Percentiles rank a stretch among this genome's conserved stretches.
Evolutionary conservation across 176 grass and related monocot genomes (phyloP).

Genomic region (Areca catechu): DNA sequence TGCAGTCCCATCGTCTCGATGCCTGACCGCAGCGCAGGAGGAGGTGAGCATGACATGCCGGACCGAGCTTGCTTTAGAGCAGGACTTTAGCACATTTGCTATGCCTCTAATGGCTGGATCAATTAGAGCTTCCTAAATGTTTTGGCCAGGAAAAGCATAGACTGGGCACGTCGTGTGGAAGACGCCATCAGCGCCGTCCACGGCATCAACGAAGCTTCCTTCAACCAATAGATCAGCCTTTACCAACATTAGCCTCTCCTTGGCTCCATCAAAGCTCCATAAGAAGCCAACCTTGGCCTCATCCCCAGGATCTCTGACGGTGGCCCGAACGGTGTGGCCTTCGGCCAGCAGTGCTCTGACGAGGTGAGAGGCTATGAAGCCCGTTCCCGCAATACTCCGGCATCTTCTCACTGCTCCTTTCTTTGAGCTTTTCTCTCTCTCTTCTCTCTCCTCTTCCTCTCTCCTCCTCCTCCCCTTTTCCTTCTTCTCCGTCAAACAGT

Average conservation of each 20-base stretch:
- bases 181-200: constrained; percentile 60
- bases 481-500: too few species aligned
- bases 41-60: constrained; percentile 70
- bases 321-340: constrained; percentile 56
- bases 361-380: constrained; percentile 68
- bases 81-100: constrained; percentile 66
- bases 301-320: constrained; percentile 58
- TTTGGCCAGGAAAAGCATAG: constrained; percentile 15
- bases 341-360: constrained; percentile 43
- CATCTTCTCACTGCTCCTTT: constrained; percentile 15
- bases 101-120: constrained; percentile 58
- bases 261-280: constrained; percentile 56
- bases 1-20: constrained; percentile 40
- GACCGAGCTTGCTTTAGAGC: constrained; percentile 26
- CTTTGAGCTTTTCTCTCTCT: too few species aligned
- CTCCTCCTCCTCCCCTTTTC: too few species aligned
- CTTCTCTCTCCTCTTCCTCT: too few species aligned
- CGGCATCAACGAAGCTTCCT: constrained; percentile 62
- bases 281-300: constrained; percentile 57
- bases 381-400: constrained; percentile 59
- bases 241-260: constrained; percentile 47
- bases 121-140: constrained; percentile 44
- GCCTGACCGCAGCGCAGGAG: constrained; percentile 58
- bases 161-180: constrained; percentile 78
- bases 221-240: constrained; percentile 54